A percentile compares a stretch with the other conserved stretches of the same genome.
These are phyloP conservation scores for Ocimum tenuiflorum DNA, from an alignment of 257 asterid genomes.

Conservation along the genomic window DNA sequence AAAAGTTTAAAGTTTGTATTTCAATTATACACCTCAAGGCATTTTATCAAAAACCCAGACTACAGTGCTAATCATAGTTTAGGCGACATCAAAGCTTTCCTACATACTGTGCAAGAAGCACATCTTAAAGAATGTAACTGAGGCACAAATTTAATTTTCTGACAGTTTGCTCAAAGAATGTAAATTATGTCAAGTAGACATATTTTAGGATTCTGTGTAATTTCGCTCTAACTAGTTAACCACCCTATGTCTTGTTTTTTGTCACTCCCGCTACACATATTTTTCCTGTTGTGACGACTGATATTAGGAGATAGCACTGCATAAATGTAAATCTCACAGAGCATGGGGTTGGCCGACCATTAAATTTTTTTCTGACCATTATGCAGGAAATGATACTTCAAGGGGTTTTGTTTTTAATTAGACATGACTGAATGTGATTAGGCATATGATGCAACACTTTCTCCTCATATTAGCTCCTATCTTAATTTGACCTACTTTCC, in stretches of 20 bases:
- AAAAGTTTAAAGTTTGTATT: constrained; percentile 3
- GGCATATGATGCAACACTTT: too few relatives aligned
- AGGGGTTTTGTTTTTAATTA: not conserved
- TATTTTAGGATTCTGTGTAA: too few relatives aligned
- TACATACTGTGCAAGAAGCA: not conserved
- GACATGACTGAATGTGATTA: not conserved
- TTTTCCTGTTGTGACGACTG: not conserved
- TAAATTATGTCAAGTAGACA: too few relatives aligned
- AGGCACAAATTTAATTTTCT: not conserved
- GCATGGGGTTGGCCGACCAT: not conserved
- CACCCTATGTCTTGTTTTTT: too few relatives aligned
- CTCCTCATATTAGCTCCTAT: too few relatives aligned
- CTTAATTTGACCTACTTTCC: not conserved
- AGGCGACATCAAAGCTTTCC: too few relatives aligned
- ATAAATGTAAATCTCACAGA: not conserved
- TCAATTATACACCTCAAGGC: constrained; percentile 6
- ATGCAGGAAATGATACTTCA: not conserved
- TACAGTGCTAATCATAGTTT: too few relatives aligned
- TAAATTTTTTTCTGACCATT: not conserved
- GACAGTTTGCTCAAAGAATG: too few relatives aligned
- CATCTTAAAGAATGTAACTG: constrained; percentile 1
- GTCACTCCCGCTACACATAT: too few relatives aligned
- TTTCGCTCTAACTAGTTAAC: too few relatives aligned
- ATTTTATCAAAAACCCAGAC: not conserved
- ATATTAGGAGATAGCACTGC: not conserved